These are phyloP conservation scores for Beta corolliflora DNA, from an alignment of 179 eudicot genomes.

Conservation along the genomic window DNA sequence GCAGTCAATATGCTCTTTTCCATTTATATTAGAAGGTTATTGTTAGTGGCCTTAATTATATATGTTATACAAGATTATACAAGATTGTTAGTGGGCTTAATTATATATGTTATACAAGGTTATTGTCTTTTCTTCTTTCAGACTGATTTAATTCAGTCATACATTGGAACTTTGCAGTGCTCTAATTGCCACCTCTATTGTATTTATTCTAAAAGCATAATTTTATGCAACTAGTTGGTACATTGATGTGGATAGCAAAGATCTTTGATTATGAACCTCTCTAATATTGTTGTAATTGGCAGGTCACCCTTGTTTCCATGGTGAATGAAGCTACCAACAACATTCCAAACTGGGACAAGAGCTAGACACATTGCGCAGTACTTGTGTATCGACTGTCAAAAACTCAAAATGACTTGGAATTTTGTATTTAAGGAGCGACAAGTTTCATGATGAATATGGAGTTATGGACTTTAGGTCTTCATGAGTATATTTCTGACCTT, in stretches of 20 bases:
- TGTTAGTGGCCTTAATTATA: neutral
- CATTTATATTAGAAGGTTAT: neutral
- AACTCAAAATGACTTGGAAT: constrained; percentile 8
- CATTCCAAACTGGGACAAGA: constrained; percentile 58
- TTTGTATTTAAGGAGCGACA: neutral
- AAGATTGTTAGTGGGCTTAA: too few species aligned
- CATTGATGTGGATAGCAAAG: neutral
- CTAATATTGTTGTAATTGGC: constrained; percentile 17
- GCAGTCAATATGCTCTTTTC: neutral
- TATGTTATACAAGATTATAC: neutral
- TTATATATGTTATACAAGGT: neutral
- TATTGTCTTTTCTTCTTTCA: neutral
- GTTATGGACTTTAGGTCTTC: constrained; percentile 39
- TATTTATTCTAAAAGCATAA: neutral
- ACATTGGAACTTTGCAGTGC: neutral
- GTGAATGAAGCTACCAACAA: constrained; percentile 68
- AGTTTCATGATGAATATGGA: constrained; percentile 39
- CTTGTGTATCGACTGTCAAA: constrained; percentile 13
- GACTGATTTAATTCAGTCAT: neutral
- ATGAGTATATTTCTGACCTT: constrained; percentile 19
- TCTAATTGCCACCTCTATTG: neutral
- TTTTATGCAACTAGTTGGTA: neutral
- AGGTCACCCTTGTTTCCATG: constrained; percentile 62
- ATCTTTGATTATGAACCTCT: neutral
- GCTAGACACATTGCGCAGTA: constrained; percentile 1